A percentile compares a stretch with the other conserved stretches of the same genome.
Conservation (phyloP, 1,139 yeast species). For the Geotrichum carabidarum region DNA sequence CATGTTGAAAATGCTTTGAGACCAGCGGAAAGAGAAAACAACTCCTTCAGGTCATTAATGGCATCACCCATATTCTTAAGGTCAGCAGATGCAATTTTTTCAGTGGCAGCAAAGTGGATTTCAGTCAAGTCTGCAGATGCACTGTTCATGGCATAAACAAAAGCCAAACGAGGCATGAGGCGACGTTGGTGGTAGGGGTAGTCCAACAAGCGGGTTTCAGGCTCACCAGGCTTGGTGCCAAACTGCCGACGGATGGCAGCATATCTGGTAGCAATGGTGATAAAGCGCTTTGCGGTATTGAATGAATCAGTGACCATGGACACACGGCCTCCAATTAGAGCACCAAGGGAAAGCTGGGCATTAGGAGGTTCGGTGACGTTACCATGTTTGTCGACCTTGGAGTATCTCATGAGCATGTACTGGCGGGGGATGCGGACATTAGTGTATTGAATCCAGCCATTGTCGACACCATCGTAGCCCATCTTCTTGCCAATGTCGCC, state of each 20-base stretch:
- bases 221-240: constrained; percentile 41
- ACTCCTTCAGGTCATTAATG: constrained; percentile 59
- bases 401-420: constrained; percentile 72
- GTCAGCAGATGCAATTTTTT: constrained; percentile 42
- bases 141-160: constrained; percentile 65
- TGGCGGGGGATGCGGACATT: constrained; percentile 75
- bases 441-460: constrained; percentile 89
- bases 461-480: constrained; percentile 74
- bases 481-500: constrained; percentile 91
- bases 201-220: constrained; percentile 49
- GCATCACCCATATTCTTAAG: constrained; percentile 36
- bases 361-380: constrained; percentile 59
- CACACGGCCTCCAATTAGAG: constrained; percentile 80
- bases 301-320: constrained; percentile 79
- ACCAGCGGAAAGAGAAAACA: constrained; percentile 78
- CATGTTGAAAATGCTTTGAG: constrained; percentile 82
- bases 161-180: constrained; percentile 69
- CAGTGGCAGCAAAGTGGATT: constrained; percentile 46
- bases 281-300: constrained; percentile 67
- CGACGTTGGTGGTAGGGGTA: constrained; percentile 83
- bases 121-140: constrained; percentile 60
- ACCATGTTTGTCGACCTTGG: constrained; percentile 64
- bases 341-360: constrained; percentile 80
- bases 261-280: constrained; percentile 78
- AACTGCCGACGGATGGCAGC: constrained; percentile 86